Evolutionary conservation across 1,284 basidiomycete genomes (phyloP).

Genomic region (Austropuccinia psidii): DNA sequence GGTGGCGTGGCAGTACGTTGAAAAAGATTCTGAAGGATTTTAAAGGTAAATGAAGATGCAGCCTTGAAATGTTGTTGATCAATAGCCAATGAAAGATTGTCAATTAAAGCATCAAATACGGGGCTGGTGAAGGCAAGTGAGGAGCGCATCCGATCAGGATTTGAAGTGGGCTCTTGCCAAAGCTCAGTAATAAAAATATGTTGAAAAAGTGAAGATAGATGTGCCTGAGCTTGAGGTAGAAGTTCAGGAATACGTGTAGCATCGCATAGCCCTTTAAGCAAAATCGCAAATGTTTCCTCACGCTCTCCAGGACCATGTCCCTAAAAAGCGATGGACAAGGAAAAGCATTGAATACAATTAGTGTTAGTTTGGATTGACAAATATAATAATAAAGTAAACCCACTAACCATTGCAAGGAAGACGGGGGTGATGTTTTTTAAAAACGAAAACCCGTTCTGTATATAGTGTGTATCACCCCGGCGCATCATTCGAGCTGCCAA

Average conservation of each 20-base stretch:
- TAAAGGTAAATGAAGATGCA: slow-evolving; percentile 57
- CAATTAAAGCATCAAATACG: slow-evolving; percentile 68
- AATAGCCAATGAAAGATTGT: slow-evolving; percentile 56
- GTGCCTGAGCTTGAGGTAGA: slow-evolving; percentile 61
- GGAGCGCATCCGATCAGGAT: slow-evolving; percentile 55
- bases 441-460: slow-evolving; percentile 31
- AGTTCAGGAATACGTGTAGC: slow-evolving; percentile 65
- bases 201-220: slow-evolving; percentile 60
- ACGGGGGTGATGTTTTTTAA: slow-evolving; percentile 36
- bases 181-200: slow-evolving; percentile 57
- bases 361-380: not conserved
- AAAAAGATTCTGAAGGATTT: slow-evolving; percentile 64
- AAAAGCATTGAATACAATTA: not conserved
- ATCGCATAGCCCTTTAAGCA: slow-evolving; percentile 71
- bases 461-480: slow-evolving; percentile 53
- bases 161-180: slow-evolving; percentile 52
- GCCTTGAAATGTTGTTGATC: slow-evolving; percentile 46
- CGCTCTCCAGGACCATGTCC: slow-evolving; percentile 65
- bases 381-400: not conserved
- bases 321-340: slow-evolving; percentile 49
- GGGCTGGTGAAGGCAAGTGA: slow-evolving; percentile 60
- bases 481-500: slow-evolving; percentile 64
- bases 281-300: slow-evolving; percentile 63
- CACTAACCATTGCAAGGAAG: slow-evolving; percentile 33
- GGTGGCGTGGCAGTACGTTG: slow-evolving; percentile 50